These are phyloP conservation scores for Kluyveromyces sp. DNA, from an alignment of 1,139 yeast genomes.

Conservation along the genomic window DNA sequence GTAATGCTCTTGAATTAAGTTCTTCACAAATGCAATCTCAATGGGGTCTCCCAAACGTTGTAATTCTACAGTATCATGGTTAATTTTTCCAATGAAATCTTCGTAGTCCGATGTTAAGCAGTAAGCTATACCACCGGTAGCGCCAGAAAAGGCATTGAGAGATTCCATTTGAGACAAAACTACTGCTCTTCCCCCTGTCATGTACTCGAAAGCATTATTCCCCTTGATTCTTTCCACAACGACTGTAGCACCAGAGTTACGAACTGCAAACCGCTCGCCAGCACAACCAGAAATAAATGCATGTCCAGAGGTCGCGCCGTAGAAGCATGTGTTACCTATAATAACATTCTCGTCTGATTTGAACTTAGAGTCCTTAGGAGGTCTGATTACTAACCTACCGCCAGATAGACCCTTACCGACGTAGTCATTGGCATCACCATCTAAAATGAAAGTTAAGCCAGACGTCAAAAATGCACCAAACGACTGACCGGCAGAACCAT, in stretches of 20 bases:
- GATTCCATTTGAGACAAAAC: constrained; percentile 89
- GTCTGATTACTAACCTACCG: constrained; percentile 86
- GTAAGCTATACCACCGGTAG: constrained; percentile 99
- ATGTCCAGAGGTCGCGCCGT: constrained; percentile 94
- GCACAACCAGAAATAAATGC: constrained; percentile 96
- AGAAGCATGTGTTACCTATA: constrained; percentile 95
- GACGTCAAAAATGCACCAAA: constrained; percentile 97
- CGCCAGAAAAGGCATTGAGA: constrained; percentile 92
- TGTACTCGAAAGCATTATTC: constrained; percentile 98
- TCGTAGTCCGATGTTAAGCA: constrained; percentile 87
- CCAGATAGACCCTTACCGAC: constrained; percentile 97
- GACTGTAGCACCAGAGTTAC: constrained; percentile 97
- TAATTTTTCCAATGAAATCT: constrained; percentile 77
- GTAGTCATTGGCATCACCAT: constrained; percentile 97
- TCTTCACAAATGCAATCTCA: constrained; percentile 91
- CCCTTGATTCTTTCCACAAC: constrained; percentile 92
- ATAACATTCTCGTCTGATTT: constrained; percentile 95
- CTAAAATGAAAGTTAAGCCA: constrained; percentile 90
- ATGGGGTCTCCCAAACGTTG: constrained; percentile 73
- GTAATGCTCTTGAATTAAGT: constrained; percentile 88
- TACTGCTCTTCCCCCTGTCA: constrained; percentile 98
- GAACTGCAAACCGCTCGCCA: constrained; percentile 96
- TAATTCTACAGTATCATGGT: constrained; percentile 75
- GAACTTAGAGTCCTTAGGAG: constrained; percentile 76
- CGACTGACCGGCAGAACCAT: constrained; percentile 97